Base-by-base conservation (phyloP, 306 rosid genomes). In the Chamaecrista fasciculata region DNA sequence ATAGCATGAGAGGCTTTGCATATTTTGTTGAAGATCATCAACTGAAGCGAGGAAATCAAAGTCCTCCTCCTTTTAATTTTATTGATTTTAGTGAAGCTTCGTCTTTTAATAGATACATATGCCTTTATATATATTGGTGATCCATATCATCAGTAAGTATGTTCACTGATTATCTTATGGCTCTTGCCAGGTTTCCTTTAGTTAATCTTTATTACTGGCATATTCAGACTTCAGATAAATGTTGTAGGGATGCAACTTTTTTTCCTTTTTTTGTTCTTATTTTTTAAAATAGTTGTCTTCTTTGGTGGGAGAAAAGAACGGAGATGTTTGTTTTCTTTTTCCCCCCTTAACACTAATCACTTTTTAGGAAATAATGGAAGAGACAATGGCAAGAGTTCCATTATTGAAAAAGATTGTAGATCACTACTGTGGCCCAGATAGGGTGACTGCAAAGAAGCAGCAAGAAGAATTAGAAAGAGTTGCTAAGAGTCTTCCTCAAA, bases 381-480 rank as follows among this genome's bases (percentile, higher is more conserved):
- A 88, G 74, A 81, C 83, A 47, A 88, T 90, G 96, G 89, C 81
- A 46, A 77, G 78, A 61, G 96, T 84, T 76, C 98, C 97, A 24
- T 82, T 86, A 70, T 15, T 94, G 85, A 88, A 90, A 76, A 75
- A 86, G 83, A 90, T 94, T 69, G 95, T 94, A 10, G 97, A 94
- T 80, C 78, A 88, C 79, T 94, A 94, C 57, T 73, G 94, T 11
- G 98, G 97, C 68, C 89, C 94, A 2, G 90, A 90, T 79, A 85
- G 87, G 82, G 91, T 88, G 47, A 94, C 98, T 62, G 98, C 96
- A 63, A 94, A 80, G 89, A 70, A 78, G 75, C 98, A 88, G 69
- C 80, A 84, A 40, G 73, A 78, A 78, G 96, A 94, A 78, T 77
- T 94, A 67, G 95, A 94, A 75, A 85, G 95, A 68, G 96, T 90